Conservation (phyloP, 306 rosid species). For the Albizia julibrissin region DNA sequence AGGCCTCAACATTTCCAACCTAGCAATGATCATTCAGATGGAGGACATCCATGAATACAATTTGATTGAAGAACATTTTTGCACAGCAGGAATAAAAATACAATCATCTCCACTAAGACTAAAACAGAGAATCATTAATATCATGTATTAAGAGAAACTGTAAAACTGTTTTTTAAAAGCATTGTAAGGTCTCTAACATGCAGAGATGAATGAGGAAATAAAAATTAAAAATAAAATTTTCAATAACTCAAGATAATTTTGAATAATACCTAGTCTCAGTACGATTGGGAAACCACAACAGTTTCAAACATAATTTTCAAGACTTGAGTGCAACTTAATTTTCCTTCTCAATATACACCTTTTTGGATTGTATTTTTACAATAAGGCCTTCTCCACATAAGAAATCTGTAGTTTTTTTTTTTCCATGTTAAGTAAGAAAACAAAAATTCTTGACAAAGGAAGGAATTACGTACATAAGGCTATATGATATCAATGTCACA, state of each 20-base stretch:
- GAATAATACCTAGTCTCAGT: slow-evolving; percentile 9
- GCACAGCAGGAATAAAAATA: slow-evolving; percentile 17
- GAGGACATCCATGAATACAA: slow-evolving; percentile 23
- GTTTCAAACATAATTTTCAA: slow-evolving; percentile 13
- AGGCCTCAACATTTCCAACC: slow-evolving; percentile 88
- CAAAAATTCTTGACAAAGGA: background rate
- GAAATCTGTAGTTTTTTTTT: background rate
- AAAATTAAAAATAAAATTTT: slow-evolving; percentile 20
- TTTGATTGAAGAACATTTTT: slow-evolving; percentile 21
- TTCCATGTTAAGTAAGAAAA: slow-evolving; percentile 8
- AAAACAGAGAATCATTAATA: slow-evolving; percentile 1
- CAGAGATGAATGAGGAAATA: slow-evolving; percentile 8
- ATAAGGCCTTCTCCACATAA: slow-evolving; percentile 23
- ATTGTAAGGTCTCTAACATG: slow-evolving; percentile 18
- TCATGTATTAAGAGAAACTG: background rate
- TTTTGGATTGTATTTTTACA: slow-evolving; percentile 13
- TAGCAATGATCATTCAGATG: slow-evolving; percentile 44
- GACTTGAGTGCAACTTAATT: slow-evolving; percentile 3
- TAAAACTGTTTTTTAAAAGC: slow-evolving; percentile 15
- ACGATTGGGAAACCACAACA: slow-evolving; percentile 4
- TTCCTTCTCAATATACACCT: background rate
- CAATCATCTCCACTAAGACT: slow-evolving; percentile 20
- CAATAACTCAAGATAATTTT: background rate
- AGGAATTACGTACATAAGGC: background rate
- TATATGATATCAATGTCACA: slow-evolving; percentile 6